Evolutionary conservation across 1,284 basidiomycete species (phyloP).

Genomic region (Trichosporon ovoides): DNA sequence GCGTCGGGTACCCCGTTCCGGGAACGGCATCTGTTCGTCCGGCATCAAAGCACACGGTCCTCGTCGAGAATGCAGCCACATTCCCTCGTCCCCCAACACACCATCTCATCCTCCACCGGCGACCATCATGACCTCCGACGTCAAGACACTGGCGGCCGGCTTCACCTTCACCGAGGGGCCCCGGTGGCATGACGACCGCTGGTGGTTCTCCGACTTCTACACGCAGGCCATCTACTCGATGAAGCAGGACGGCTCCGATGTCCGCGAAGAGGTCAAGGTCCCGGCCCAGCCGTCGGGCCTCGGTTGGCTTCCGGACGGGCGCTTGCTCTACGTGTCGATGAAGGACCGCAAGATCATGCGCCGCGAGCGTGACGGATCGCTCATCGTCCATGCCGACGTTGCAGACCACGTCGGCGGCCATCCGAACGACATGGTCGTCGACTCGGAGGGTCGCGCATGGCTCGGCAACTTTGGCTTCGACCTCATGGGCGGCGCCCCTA

Average conservation of each 20-base stretch:
- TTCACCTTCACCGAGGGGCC: constrained; percentile 13
- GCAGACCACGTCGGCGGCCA: neutral
- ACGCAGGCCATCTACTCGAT: constrained; percentile 9
- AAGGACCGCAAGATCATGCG: constrained; percentile 10
- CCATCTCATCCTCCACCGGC: neutral
- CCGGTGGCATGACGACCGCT: constrained; percentile 9
- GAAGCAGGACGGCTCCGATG: constrained; percentile 7
- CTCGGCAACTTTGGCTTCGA: constrained; percentile 13
- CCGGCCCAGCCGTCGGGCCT: constrained; percentile 10
- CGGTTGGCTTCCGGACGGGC: constrained; percentile 11
- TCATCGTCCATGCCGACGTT: constrained; percentile 1
- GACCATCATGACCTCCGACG: neutral
- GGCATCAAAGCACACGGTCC: neutral
- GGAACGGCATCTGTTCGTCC: neutral
- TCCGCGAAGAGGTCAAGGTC: constrained; percentile 5
- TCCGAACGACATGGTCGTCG: constrained; percentile 16
- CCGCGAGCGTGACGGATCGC: neutral
- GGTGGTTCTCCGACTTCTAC: constrained; percentile 17
- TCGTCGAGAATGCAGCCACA: too few relatives aligned
- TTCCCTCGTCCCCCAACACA: neutral
- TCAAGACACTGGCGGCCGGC: constrained; percentile 3
- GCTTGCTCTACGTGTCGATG: constrained; percentile 10
- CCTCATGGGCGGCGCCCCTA: constrained; percentile 2
- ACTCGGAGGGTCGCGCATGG: neutral
- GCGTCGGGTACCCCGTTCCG: neutral